Base-by-base conservation (phyloP, 768 basidiomycete genomes). In the Boletus edulis region DNA sequence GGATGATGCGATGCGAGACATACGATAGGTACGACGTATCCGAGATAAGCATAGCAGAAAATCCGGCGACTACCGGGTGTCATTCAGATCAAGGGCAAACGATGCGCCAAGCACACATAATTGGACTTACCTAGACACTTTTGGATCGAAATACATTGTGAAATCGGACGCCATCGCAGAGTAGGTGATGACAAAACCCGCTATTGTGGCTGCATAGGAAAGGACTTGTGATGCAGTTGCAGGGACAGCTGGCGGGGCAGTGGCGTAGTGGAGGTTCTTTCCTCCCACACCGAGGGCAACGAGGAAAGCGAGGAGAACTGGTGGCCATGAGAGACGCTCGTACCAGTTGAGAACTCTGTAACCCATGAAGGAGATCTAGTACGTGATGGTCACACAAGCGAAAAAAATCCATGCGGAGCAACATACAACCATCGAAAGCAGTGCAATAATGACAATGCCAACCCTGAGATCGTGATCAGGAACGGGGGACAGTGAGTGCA, bases 361-460 rank as follows among this genome's bases (percentile, higher is more conserved):
- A 3, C 86, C 87, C 65, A 82, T 87, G 66, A 89, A 87, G 4
- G 86, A 78, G 46, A 86, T 78, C 81, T 81, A 24, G 0, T 17
- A 27, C 5, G 31, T 48, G 52, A 42, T 46, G 31, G 52, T 51
- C 35, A 57, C 17, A 47, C 37, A 43, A 43, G 44, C 22, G 37
- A 34, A 27, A 13, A 13, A 39, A 37, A 46, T 37, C 44, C 38
- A 41, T 5, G 41, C n/a, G 38, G 45, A 31, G 56, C 42, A 52
- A 76, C 74, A 53, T 64, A 83, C 75, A 22, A 87, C 56, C 31
- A 94, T 79, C 3, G 89, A 85, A 32, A 90, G 73, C 31, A 87
- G 56, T 0, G 81, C 79, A 40, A 93, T 84, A 48, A 94, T 83
- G 32, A 91, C 86, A 51, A 94, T 94, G 3, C 92, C 92, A 27